Conservation (phyloP, 2,329 filamentous ascomycete species). For the Aphanoascus verrucosus region DNA sequence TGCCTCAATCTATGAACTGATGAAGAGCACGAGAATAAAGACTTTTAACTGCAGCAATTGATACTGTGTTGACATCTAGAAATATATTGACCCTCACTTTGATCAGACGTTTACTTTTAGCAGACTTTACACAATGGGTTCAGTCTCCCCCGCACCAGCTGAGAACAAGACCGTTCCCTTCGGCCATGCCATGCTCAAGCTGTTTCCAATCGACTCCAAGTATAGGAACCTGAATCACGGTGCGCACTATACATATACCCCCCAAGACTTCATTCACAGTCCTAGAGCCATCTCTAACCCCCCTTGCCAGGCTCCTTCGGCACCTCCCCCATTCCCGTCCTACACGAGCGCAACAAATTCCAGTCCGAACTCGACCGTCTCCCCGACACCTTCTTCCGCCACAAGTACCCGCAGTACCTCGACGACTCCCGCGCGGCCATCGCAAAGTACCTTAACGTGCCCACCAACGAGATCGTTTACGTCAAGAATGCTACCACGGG, state of each 20-base stretch:
- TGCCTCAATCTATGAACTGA: no score
- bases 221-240: conserved; percentile 72
- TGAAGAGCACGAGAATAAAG: no score
- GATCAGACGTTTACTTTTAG: no score
- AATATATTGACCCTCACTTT: neutral
- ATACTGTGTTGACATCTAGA: no score
- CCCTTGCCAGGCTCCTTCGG: conserved; percentile 56
- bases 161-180: conserved; percentile 30
- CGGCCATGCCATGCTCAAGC: conserved; percentile 46
- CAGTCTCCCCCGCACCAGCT: conserved; percentile 1
- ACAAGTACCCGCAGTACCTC: conserved; percentile 52
- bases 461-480: conserved; percentile 58
- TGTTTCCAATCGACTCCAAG: conserved; percentile 59
- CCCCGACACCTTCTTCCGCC: conserved; percentile 68
- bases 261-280: no score
- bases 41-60: no score
- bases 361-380: conserved; percentile 56
- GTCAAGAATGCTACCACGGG: conserved; percentile 67
- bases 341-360: conserved; percentile 49
- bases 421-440: conserved; percentile 55
- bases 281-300: no score
- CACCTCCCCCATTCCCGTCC: conserved; percentile 55
- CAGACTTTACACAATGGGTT: conserved; percentile 4
- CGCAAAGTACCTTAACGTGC: conserved; percentile 55
- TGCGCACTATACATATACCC: conserved; percentile 27